A percentile compares a stretch with the other conserved stretches of the same genome.
phyloP scores from a whole-genome alignment of 768 basidiomycete species.

The Fomitopsis pulvina region DNA sequence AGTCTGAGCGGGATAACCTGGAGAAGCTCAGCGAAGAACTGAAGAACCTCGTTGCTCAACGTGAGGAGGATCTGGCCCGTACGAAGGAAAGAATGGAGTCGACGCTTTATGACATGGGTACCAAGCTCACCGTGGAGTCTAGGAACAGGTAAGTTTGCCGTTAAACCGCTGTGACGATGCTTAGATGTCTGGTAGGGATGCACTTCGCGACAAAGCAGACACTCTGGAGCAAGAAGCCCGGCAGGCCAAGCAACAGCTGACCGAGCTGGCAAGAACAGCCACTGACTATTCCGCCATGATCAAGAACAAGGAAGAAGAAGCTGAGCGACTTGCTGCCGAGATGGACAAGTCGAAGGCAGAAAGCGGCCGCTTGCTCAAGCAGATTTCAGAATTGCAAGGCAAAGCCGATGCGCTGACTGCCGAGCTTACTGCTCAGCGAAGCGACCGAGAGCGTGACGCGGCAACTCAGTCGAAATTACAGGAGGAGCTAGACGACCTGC shows the following conservation, averaged over 20 bases:
- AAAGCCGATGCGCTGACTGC: slow-evolving; percentile 59
- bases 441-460: slow-evolving; percentile 42
- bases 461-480: slow-evolving; percentile 56
- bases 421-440: slow-evolving; percentile 54
- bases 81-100: slow-evolving; percentile 70
- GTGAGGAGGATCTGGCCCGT: slow-evolving; percentile 74
- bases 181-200: slow-evolving; percentile 41
- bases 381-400: slow-evolving; percentile 62
- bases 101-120: slow-evolving; percentile 59
- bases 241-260: slow-evolving; percentile 67
- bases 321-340: slow-evolving; percentile 47
- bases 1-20: slow-evolving; percentile 53
- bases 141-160: slow-evolving; percentile 49
- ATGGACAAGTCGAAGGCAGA: slow-evolving; percentile 49
- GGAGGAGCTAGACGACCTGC: slow-evolving; percentile 80
- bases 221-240: slow-evolving; percentile 62
- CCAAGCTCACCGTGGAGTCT: slow-evolving; percentile 58
- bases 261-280: slow-evolving; percentile 70
- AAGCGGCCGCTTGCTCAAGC: slow-evolving; percentile 45
- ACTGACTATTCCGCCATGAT: slow-evolving; percentile 72
- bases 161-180: neutral
- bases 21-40: slow-evolving; percentile 64
- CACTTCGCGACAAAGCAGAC: slow-evolving; percentile 51
- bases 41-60: slow-evolving; percentile 56
- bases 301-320: slow-evolving; percentile 69